Conservation (phyloP, 768 basidiomycete genomes). For the Amanita thiersii region DNA sequence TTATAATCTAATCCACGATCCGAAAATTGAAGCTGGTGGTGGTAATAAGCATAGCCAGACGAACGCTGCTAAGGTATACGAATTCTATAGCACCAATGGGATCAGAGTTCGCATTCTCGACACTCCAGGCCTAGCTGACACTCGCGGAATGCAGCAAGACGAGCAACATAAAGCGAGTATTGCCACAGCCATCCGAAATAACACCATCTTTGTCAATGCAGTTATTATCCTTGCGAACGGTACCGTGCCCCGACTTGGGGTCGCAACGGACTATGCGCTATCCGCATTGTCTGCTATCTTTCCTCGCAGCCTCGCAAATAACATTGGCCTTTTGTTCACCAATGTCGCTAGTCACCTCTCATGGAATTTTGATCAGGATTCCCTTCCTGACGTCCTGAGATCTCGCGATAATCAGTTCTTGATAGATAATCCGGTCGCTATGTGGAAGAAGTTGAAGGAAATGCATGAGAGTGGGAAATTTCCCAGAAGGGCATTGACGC, state of each 20-base stretch:
- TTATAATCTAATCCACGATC: constrained; percentile 6
- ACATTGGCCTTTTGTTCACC: constrained; percentile 21
- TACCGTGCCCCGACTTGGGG: constrained; percentile 15
- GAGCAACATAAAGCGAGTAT: constrained; percentile 17
- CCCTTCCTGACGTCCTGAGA: constrained; percentile 11
- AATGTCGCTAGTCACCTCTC: constrained; percentile 13
- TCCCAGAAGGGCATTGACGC: background rate
- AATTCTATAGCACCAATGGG: constrained; percentile 8
- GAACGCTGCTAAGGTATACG: constrained; percentile 10
- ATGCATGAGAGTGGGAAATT: background rate
- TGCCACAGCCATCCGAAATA: constrained; percentile 14
- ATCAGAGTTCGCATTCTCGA: constrained; percentile 16
- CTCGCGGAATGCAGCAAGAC: constrained; percentile 18
- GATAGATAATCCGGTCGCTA: constrained; percentile 11
- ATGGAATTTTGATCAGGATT: constrained; percentile 15
- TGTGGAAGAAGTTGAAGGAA: constrained; percentile 9
- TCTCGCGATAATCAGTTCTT: constrained; percentile 2
- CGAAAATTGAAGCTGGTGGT: constrained; percentile 10
- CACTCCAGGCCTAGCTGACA: constrained; percentile 21
- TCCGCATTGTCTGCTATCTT: constrained; percentile 16
- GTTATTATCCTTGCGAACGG: constrained; percentile 22
- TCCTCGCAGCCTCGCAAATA: constrained; percentile 15
- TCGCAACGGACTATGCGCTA: constrained; percentile 18
- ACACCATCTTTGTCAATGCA: constrained; percentile 16
- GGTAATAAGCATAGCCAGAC: constrained; percentile 11